Conservation (phyloP, 768 basidiomycete species). For the Filobasidium floriforme region DNA sequence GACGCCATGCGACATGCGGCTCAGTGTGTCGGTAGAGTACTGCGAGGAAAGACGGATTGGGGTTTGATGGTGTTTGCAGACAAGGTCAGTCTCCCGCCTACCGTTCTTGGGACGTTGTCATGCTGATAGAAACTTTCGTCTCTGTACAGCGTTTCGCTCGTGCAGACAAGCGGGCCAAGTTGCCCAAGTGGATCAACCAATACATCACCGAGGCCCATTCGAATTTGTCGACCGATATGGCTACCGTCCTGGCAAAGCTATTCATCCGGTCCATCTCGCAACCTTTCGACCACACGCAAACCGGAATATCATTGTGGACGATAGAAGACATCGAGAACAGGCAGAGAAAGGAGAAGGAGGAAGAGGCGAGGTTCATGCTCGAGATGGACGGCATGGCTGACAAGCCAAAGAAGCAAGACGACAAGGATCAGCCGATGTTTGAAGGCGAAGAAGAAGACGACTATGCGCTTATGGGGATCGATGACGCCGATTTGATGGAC, state of each 20-base stretch:
- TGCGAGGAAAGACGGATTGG: conserved; percentile 99
- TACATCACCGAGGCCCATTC: conserved; percentile 98
- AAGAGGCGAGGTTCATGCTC: conserved; percentile 50
- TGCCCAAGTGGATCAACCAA: conserved; percentile 98
- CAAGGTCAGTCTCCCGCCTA: conserved; percentile 56
- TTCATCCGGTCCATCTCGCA: conserved; percentile 99
- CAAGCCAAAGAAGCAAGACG: conserved; percentile 16
- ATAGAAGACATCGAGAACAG: conserved; percentile 81
- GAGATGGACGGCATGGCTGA: conserved; percentile 40
- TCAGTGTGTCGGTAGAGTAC: conserved; percentile 93
- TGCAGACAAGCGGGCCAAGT: conserved; percentile 62
- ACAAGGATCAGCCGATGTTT: conserved; percentile 1
- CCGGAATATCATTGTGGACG: conserved; percentile 90
- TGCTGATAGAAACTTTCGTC: neutral
- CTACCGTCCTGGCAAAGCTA: conserved; percentile 80
- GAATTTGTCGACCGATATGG: conserved; percentile 97
- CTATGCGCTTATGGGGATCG: conserved; percentile 23
- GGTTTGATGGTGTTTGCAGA: conserved; percentile 99
- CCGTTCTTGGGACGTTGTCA: neutral
- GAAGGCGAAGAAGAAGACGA: conserved; percentile 16
- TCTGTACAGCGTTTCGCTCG: conserved; percentile 37
- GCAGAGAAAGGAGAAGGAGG: conserved; percentile 69
- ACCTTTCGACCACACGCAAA: conserved; percentile 91
- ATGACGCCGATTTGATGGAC: conserved; percentile 27
- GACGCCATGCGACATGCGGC: conserved; percentile 99